These are phyloP conservation scores for Powellomyces hirtus DNA, from an alignment of 192 early-diverging fungal species.

Conservation along the genomic window DNA sequence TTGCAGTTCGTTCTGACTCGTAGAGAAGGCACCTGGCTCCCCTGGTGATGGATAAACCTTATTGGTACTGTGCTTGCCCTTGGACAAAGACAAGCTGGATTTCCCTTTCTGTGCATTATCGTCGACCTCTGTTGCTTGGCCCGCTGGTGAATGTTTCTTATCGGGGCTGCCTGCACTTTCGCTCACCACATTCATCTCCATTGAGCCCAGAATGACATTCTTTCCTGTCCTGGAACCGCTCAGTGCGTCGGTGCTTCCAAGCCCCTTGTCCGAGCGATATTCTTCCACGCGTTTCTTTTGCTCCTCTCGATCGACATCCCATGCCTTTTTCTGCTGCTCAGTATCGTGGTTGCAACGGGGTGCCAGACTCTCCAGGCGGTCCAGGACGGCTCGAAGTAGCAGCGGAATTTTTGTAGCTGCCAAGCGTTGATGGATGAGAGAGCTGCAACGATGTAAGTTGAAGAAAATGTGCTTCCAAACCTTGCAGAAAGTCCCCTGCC, in stretches of 20 bases:
- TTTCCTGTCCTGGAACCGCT: neutral
- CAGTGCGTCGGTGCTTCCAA: neutral
- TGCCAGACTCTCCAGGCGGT: neutral
- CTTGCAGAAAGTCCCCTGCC: neutral
- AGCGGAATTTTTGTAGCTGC: neutral
- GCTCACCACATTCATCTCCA: neutral
- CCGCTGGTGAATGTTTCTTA: neutral
- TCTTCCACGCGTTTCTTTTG: slow-evolving; percentile 8
- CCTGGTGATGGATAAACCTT: neutral
- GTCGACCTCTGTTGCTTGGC: neutral
- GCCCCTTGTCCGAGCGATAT: neutral
- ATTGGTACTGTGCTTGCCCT: neutral
- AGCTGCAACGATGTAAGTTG: too few relatives aligned
- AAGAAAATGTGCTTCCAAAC: neutral
- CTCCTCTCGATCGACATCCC: slow-evolving; percentile 11
- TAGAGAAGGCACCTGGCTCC: neutral
- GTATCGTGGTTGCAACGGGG: neutral
- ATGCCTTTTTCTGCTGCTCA: neutral
- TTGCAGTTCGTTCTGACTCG: neutral
- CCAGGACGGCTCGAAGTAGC: neutral
- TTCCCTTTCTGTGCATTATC: neutral
- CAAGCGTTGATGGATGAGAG: neutral
- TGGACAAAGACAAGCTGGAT: neutral
- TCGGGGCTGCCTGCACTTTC: neutral
- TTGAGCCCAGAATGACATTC: neutral